phyloP scores from a whole-genome alignment of 768 basidiomycete genomes.

The Mycena crocata region DNA sequence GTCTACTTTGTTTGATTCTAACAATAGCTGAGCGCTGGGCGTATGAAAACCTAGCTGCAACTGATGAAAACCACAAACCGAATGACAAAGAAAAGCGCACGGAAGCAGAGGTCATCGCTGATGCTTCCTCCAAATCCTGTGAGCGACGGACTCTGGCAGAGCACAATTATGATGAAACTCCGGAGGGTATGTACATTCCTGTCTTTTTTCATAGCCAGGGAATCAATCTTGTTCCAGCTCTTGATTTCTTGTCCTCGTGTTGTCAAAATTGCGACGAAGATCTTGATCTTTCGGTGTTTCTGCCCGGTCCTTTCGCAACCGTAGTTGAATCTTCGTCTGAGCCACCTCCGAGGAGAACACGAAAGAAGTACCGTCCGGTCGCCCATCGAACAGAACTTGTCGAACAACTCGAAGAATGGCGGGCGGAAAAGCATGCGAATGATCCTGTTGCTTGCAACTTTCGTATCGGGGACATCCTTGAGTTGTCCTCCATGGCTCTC shows the following conservation, averaged over 20 bases:
- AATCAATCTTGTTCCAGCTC: too few relatives aligned
- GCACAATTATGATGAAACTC: constrained; percentile 2
- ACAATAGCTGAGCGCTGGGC: constrained; percentile 17
- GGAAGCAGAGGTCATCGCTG: background rate
- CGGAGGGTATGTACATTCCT: background rate
- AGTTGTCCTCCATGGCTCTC: background rate
- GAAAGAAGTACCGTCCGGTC: background rate
- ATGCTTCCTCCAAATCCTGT: background rate
- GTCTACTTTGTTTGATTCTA: background rate
- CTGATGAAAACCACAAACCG: background rate
- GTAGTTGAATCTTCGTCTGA: background rate
- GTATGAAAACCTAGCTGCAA: background rate
- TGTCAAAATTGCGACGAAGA: background rate
- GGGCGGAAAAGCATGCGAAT: background rate
- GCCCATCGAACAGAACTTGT: background rate
- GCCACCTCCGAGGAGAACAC: background rate
- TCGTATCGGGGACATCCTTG: background rate
- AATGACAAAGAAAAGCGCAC: background rate
- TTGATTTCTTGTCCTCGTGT: too few relatives aligned
- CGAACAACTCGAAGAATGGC: background rate
- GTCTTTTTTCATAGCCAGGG: too few relatives aligned
- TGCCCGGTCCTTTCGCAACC: background rate
- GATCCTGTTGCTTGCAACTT: background rate
- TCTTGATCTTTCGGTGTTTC: background rate
- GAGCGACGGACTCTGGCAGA: background rate